Conservation (phyloP, 139 green algal species). For the Marvania coccoides region DNA sequence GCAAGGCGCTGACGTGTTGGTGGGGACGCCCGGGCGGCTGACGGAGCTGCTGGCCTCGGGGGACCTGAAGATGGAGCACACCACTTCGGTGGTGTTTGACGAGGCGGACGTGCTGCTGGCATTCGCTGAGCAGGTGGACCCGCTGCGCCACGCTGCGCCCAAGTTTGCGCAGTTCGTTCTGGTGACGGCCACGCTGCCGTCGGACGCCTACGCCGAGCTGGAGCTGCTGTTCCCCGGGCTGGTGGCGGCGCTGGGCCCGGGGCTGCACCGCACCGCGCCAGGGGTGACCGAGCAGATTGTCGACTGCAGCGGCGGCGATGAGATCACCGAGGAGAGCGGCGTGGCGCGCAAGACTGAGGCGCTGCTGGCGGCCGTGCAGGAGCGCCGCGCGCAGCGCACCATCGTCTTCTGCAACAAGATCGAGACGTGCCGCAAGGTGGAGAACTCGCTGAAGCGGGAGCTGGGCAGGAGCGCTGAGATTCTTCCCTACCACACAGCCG, state of each 20-base stretch:
- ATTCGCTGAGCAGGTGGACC: conserved; percentile 56
- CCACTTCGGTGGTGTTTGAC: conserved; percentile 65
- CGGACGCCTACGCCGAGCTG: conserved; percentile 46
- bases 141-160: conserved; percentile 35
- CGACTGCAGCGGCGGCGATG: conserved; percentile 86
- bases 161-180: conserved; percentile 47
- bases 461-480: conserved; percentile 27
- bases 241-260: conserved; percentile 54
- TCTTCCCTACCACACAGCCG: conserved; percentile 79
- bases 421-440: conserved; percentile 77
- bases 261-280: conserved; percentile 70
- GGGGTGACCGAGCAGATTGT: conserved; percentile 81
- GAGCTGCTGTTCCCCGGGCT: conserved; percentile 52
- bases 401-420: conserved; percentile 92
- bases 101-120: conserved; percentile 83
- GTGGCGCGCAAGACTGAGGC: conserved; percentile 68
- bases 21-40: conserved; percentile 71
- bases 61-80: conserved; percentile 39
- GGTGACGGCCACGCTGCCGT: conserved; percentile 77
- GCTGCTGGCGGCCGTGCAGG: conserved; percentile 35
- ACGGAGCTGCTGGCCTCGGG: conserved; percentile 30
- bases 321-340: conserved; percentile 66
- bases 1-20: conserved; percentile 68
- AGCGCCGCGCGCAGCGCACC: conserved; percentile 24
- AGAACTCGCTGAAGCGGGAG: conserved; percentile 73